Percentiles rank a stretch among this genome's conserved stretches.
phyloP scores from a whole-genome alignment of 164 flowering plant genomes.

The Kingdonia uniflora region DNA sequence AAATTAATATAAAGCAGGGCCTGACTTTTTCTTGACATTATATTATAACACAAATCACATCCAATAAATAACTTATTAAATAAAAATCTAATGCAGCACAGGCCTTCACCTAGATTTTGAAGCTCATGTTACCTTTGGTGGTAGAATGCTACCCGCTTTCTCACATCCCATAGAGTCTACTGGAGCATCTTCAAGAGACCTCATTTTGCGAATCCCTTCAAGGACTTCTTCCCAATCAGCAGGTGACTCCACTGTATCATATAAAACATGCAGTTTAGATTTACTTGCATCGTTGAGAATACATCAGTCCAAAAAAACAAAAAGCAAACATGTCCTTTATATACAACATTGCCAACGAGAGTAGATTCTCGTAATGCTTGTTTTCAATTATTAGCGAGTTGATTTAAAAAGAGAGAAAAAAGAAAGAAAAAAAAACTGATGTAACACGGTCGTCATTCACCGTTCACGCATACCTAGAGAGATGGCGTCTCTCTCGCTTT shows the following conservation, averaged over 20 bases:
- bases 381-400: background rate
- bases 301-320: background rate
- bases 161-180: conserved; percentile 97
- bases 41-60: background rate
- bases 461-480: no score
- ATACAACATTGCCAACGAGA: background rate
- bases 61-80: background rate
- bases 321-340: background rate
- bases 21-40: no score
- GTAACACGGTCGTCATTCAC: no score
- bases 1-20: no score
- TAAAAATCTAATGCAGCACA: background rate
- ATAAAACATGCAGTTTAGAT: background rate
- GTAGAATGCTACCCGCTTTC: conserved; percentile 80
- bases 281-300: background rate
- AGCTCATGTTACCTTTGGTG: conserved; percentile 61
- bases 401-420: no score
- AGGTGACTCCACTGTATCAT: conserved; percentile 46
- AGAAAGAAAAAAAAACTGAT: no score
- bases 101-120: conserved; percentile 1
- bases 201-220: conserved; percentile 75
- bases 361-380: no score
- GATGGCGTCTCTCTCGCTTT: no score
- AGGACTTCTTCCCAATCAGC: conserved; percentile 81
- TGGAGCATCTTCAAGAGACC: conserved; percentile 86